phyloP scores from a whole-genome alignment of 495 filamentous ascomycete species.

The Penicillium psychrofluorescens region DNA sequence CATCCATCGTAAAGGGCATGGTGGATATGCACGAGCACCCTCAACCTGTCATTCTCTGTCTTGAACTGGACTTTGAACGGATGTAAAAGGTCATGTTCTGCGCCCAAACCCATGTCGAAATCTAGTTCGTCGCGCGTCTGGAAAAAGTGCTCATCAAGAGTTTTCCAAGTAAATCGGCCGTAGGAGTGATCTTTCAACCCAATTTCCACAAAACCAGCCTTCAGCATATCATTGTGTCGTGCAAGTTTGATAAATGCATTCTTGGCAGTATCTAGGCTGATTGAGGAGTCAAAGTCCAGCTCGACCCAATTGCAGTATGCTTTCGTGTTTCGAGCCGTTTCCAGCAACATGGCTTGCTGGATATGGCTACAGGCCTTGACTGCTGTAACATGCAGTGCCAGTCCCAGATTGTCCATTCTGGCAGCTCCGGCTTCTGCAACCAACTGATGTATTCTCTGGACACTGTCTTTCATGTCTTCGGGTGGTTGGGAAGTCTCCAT shows the following conservation, averaged over 20 bases:
- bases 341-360: constrained; percentile 70
- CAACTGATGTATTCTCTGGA: constrained; percentile 11
- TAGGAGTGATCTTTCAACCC: constrained; percentile 40
- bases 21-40: constrained; percentile 49
- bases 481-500: constrained; percentile 3
- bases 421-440: constrained; percentile 16
- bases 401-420: constrained; percentile 10
- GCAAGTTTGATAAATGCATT: constrained; percentile 40
- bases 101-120: constrained; percentile 16
- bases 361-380: constrained; percentile 59
- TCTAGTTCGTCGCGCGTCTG: constrained; percentile 21
- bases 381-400: constrained; percentile 35
- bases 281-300: constrained; percentile 37
- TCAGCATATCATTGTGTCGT: constrained; percentile 55
- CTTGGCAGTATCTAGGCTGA: constrained; percentile 23
- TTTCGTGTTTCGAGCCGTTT: constrained; percentile 45
- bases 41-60: constrained; percentile 12
- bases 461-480: constrained; percentile 8
- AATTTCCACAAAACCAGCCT: constrained; percentile 58
- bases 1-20: constrained; percentile 82
- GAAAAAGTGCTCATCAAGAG: constrained; percentile 34
- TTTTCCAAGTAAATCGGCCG: constrained; percentile 55
- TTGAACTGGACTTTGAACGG: constrained; percentile 52
- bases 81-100: constrained; percentile 39
- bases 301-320: constrained; percentile 74